Conservation (phyloP, 2,329 filamentous ascomycete genomes). For the Sclerotinia minor region DNA sequence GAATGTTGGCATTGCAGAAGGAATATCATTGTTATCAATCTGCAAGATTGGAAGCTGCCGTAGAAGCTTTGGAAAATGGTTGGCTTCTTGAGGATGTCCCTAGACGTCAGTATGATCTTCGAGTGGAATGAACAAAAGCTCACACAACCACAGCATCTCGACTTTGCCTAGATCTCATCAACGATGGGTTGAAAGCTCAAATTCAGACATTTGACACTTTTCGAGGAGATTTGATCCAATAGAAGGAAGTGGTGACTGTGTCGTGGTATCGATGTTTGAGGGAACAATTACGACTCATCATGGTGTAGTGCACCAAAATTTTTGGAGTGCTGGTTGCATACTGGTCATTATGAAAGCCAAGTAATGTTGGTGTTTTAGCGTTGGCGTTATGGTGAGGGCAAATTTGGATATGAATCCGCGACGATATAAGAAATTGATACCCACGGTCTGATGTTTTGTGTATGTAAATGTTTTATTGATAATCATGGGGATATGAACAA, state of each 20-base stretch:
- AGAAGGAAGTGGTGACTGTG: background rate
- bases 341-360: background rate
- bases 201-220: slow-evolving; percentile 28
- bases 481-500: background rate
- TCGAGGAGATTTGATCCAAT: slow-evolving; percentile 1
- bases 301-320: background rate
- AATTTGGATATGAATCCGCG: background rate
- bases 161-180: slow-evolving; percentile 40
- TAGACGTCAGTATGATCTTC: slow-evolving; percentile 34
- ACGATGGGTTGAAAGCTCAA: slow-evolving; percentile 37
- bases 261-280: background rate
- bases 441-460: slow-evolving; percentile 18
- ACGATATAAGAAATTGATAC: slow-evolving; percentile 15
- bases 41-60: slow-evolving; percentile 40
- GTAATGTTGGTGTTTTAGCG: slow-evolving; percentile 9
- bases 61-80: slow-evolving; percentile 38
- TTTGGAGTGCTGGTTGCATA: background rate
- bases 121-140: slow-evolving; percentile 3
- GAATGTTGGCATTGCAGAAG: slow-evolving; percentile 39
- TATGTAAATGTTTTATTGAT: background rate
- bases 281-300: background rate
- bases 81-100: slow-evolving; percentile 32
- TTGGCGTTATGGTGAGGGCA: slow-evolving; percentile 8
- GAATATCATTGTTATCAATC: slow-evolving; percentile 41
- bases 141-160: slow-evolving; percentile 34